phyloP scores from a whole-genome alignment of 768 basidiomycete genomes.

The Suillus variegatus region DNA sequence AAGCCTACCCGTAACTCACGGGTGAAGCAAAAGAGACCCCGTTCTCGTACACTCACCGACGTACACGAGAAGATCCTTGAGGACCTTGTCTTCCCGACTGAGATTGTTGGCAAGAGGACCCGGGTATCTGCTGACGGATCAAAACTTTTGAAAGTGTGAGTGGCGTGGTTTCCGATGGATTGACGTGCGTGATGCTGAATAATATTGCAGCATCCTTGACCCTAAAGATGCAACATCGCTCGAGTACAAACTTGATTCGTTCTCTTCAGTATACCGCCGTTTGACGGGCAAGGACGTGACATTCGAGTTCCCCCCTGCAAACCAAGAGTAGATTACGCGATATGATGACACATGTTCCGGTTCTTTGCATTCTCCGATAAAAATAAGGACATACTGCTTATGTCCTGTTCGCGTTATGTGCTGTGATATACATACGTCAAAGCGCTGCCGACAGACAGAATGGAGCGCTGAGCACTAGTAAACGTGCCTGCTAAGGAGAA shows the following conservation, averaged over 20 bases:
- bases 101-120: conserved; percentile 98
- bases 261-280: conserved; percentile 94
- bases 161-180: conserved; percentile 22
- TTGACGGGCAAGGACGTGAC: conserved; percentile 97
- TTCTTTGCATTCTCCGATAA: conserved; percentile 25
- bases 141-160: conserved; percentile 97
- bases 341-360: conserved; percentile 37
- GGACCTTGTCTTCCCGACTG: conserved; percentile 98
- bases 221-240: conserved; percentile 96
- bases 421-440: not conserved
- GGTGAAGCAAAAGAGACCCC: conserved; percentile 94
- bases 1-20: conserved; percentile 94
- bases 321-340: conserved; percentile 59
- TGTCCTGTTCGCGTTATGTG: conserved; percentile 22
- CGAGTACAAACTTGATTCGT: conserved; percentile 99
- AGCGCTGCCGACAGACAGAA: not conserved
- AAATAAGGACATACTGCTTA: conserved; percentile 39
- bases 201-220: conserved; percentile 80
- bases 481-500: not conserved
- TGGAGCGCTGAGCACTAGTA: not conserved
- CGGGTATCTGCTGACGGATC: conserved; percentile 92
- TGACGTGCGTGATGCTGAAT: conserved; percentile 16
- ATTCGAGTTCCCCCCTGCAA: conserved; percentile 85
- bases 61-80: conserved; percentile 99
- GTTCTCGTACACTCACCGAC: conserved; percentile 93